These are phyloP conservation scores for Trypanosoma vivax DNA, from an alignment of 208 protist genomes.

Conservation along the genomic window DNA sequence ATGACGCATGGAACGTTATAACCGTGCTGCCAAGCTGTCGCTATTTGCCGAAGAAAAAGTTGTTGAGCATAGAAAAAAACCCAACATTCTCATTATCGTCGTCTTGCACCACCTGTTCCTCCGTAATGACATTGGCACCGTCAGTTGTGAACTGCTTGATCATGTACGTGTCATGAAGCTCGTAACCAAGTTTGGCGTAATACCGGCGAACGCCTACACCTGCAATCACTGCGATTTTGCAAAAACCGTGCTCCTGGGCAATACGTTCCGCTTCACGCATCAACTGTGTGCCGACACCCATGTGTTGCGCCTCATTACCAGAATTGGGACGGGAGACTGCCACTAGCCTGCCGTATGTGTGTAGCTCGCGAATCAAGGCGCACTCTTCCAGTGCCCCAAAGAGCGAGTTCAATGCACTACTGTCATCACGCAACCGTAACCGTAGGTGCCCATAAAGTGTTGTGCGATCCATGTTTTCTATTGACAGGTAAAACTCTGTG, in stretches of 20 bases:
- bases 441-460: conserved; percentile 87
- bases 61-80: conserved; percentile 51
- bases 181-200: conserved; percentile 97
- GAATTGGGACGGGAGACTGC: conserved; percentile 72
- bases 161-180: conserved; percentile 84
- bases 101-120: conserved; percentile 68
- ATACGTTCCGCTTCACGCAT: conserved; percentile 98
- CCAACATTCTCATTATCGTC: conserved; percentile 73
- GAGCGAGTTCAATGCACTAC: conserved; percentile 30
- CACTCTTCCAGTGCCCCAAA: conserved; percentile 87
- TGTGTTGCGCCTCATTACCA: conserved; percentile 93
- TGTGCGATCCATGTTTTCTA: conserved; percentile 70
- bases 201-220: conserved; percentile 98
- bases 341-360: conserved; percentile 93
- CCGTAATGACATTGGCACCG: conserved; percentile 42
- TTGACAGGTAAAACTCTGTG: conserved; percentile 81
- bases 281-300: conserved; percentile 96
- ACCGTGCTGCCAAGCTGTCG: no score
- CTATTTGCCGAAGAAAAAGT: conserved; percentile 33
- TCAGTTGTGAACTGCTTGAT: conserved; percentile 52
- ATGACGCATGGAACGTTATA: no score
- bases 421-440: conserved; percentile 72
- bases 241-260: conserved; percentile 82
- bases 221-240: conserved; percentile 93
- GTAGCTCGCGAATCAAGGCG: conserved; percentile 97